Evolutionary conservation across 1,284 basidiomycete species (phyloP).

Genomic region (Rhodotorula sp.): DNA sequence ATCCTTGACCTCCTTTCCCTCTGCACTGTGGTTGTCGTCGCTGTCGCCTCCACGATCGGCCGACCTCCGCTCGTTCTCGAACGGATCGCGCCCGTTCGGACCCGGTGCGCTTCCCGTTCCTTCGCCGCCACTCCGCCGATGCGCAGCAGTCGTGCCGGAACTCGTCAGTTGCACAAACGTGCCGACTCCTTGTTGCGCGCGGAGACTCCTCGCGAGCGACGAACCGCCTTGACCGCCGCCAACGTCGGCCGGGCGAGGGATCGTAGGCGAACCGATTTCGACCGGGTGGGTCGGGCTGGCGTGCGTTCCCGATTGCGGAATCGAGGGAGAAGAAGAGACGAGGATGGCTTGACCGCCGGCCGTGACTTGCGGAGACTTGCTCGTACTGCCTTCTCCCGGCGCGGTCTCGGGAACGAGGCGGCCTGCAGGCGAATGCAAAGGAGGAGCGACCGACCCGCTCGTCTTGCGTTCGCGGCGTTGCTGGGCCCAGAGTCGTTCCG

Average conservation of each 20-base stretch:
- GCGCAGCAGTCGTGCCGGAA: neutral
- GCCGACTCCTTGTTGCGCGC: neutral
- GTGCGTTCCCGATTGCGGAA: neutral
- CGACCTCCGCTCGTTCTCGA: neutral
- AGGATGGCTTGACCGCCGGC: neutral
- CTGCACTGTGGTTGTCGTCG: neutral
- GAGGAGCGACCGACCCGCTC: neutral
- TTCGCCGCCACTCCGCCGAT: neutral
- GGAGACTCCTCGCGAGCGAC: neutral
- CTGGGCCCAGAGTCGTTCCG: constrained; percentile 23
- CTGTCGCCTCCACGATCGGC: neutral
- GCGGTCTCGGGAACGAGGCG: too few relatives aligned
- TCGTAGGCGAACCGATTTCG: constrained; percentile 16
- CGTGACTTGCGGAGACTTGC: neutral
- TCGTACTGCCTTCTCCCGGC: neutral
- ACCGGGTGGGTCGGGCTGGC: constrained; percentile 1
- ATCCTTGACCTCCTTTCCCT: neutral
- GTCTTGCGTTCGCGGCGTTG: constrained; percentile 19
- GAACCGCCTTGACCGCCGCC: neutral
- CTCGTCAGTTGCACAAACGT: neutral
- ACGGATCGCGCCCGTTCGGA: neutral
- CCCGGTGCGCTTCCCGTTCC: constrained; percentile 6
- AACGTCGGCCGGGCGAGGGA: neutral
- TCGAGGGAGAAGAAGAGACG: neutral
- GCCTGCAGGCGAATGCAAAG: too few relatives aligned